Evolutionary conservation across 257 asterid species (phyloP).

Genomic region (Scutellaria baicalensis): DNA sequence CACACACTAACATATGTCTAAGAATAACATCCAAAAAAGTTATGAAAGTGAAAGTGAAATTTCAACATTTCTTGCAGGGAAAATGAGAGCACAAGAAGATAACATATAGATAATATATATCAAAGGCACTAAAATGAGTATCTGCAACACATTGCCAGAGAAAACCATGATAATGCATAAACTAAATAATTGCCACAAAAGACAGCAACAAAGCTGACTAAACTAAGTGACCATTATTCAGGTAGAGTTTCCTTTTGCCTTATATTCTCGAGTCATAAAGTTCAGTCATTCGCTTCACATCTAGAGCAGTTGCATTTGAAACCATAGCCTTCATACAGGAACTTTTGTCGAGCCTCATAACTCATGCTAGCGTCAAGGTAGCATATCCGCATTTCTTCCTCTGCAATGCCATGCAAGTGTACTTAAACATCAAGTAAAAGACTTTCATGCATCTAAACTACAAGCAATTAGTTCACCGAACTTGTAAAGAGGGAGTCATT

Average conservation of each 20-base stretch:
- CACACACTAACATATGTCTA: too few species aligned
- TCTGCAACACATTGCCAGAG: background rate
- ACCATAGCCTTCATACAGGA: constrained; percentile 67
- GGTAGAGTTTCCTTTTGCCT: background rate
- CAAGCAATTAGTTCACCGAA: background rate
- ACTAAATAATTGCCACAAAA: background rate
- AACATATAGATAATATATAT: too few species aligned
- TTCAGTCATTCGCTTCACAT: constrained; percentile 56
- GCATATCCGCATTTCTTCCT: constrained; percentile 80
- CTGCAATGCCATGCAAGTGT: constrained; percentile 30
- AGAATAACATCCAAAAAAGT: too few species aligned
- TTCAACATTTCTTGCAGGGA: too few species aligned
- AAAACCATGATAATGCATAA: background rate
- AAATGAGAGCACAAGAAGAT: too few species aligned
- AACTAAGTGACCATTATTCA: background rate
- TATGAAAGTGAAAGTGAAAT: too few species aligned
- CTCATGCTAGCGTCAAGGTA: constrained; percentile 85
- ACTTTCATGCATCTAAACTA: background rate
- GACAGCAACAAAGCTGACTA: background rate
- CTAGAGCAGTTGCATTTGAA: constrained; percentile 69
- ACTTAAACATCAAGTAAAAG: background rate
- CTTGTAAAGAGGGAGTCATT: background rate
- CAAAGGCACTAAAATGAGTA: background rate
- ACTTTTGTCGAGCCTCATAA: constrained; percentile 51
- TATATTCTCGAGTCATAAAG: background rate